Evolutionary conservation across 2,329 filamentous ascomycete genomes (phyloP).

Genomic region (Periglandula ipomoeae): DNA sequence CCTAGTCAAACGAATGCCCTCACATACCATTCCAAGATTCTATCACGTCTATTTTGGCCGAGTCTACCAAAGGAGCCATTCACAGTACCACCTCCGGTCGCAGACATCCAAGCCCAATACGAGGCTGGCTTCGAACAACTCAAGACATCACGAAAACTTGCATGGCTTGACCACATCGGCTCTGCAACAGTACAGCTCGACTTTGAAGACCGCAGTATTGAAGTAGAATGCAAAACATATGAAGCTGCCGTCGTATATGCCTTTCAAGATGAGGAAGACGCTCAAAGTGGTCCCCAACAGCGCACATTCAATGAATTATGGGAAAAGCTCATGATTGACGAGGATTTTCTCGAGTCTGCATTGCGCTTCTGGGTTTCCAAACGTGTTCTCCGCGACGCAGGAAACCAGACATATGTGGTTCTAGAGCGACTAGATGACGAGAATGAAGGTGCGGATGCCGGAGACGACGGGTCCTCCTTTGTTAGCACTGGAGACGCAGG

Average conservation of each 20-base stretch:
- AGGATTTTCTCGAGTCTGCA: conserved; percentile 58
- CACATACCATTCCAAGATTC: conserved; percentile 68
- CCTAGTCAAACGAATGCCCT: conserved; percentile 12
- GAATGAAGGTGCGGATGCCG: conserved; percentile 16
- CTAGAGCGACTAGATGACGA: conserved; percentile 50
- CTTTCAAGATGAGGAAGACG: conserved; percentile 50
- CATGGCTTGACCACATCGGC: conserved; percentile 78
- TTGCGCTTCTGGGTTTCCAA: conserved; percentile 65
- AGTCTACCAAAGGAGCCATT: conserved; percentile 63
- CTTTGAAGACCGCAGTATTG: conserved; percentile 68
- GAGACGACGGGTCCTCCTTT: conserved; percentile 21
- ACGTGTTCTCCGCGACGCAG: conserved; percentile 50
- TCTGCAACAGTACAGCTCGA: conserved; percentile 73
- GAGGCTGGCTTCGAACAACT: conserved; percentile 66
- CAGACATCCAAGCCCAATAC: conserved; percentile 58
- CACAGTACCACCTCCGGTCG: conserved; percentile 49
- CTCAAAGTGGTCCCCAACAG: conserved; percentile 24
- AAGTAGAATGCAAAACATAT: conserved; percentile 68
- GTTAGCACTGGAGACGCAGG: conserved; percentile 14
- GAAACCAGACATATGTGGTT: conserved; percentile 52
- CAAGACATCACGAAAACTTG: conserved; percentile 77
- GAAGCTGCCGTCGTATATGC: conserved; percentile 82
- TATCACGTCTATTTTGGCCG: conserved; percentile 93
- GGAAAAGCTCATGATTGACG: conserved; percentile 59
- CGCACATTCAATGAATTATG: conserved; percentile 46